Evolutionary conservation across 192 early-diverging fungal species (phyloP), one percentile per base, ranked within the genome.

Genomic region (Chytriomyces confervae): DNA sequence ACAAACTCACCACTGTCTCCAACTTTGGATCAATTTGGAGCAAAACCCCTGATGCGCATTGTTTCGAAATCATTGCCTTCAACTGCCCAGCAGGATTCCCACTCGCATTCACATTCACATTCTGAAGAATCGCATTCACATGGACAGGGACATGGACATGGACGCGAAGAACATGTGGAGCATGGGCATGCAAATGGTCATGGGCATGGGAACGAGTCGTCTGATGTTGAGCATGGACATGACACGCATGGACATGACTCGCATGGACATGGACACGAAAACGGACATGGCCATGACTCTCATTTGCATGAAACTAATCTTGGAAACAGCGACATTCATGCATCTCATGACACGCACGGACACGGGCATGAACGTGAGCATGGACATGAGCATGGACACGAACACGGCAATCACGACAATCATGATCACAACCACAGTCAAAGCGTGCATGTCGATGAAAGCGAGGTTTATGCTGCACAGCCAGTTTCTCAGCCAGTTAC

Each of bases 31-130:
- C 24, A 27, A 27, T 27, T 27, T 27, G 69, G 57, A 13, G 3
- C 49, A 23, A 71, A 71, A 57, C 69, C 69, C 29, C 24, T 71
- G 5, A 71, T 71, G 69, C 47, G 69, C 10, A 71, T 71, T 18
- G 45, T 71, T 57, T 71, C 69, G 47, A 51, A 71, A 23, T 18
- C 57, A 61, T 23, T 71, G 23, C 13, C 13, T 27, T 18, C 18
- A 5, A 13, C 66, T 2, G 43, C 66, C 8, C 11, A 13, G 5
- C 20, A 13, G 53, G 53, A 13, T 47, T 8, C 20, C 10, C 10
- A 66, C 10, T 47, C 27, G 13, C 66, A 67, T 67, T 7, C 36
- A 29, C 62, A 64, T 16, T 67, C 66, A 5, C 66, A 67, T 36
- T 36, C 36, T 36, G 36, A 36, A 36, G 36, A 36, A 36, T 36